These are phyloP conservation scores for Periconia sp. DNA, from an alignment of 2,329 filamentous ascomycete genomes.

Conservation along the genomic window DNA sequence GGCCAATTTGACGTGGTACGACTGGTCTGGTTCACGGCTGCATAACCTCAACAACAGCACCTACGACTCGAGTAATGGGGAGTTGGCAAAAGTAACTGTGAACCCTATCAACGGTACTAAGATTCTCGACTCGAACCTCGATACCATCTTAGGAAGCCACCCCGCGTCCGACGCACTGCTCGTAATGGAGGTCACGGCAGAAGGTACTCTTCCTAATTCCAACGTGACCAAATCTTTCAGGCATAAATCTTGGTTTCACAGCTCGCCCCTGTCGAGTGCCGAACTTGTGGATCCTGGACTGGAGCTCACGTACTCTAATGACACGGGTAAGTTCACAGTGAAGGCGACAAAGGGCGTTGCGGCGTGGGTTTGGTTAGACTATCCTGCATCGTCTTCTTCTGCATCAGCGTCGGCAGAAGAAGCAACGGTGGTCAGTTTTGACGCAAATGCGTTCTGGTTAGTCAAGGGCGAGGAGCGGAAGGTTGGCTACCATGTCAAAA, in stretches of 20 bases:
- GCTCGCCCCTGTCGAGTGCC: conserved; percentile 49
- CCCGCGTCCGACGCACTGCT: conserved; percentile 45
- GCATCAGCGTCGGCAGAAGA: not conserved
- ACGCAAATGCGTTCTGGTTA: conserved; percentile 57
- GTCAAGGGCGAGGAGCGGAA: conserved; percentile 48
- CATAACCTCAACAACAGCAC: conserved; percentile 42
- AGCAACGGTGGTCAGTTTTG: conserved; percentile 54
- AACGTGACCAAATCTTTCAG: conserved; percentile 45
- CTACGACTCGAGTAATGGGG: conserved; percentile 15
- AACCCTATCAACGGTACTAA: conserved; percentile 57
- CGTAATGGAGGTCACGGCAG: conserved; percentile 47
- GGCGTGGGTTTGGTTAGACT: conserved; percentile 59
- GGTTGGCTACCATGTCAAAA: conserved; percentile 51
- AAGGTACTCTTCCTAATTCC: conserved; percentile 52
- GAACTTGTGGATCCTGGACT: conserved; percentile 54
- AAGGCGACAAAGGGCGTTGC: conserved; percentile 52
- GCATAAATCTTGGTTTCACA: conserved; percentile 56
- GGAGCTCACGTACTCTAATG: conserved; percentile 36
- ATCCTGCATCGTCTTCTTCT: conserved; percentile 38
- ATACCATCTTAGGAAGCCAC: conserved; percentile 35
- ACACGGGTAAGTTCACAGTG: conserved; percentile 47
- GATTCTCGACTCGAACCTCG: conserved; percentile 45
- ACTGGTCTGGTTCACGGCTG: conserved; percentile 49
- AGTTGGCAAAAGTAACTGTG: conserved; percentile 43
- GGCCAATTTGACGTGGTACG: conserved; percentile 55